Base-by-base conservation (phyloP, 164 flowering plant genomes). In the Macadamia integrifolia region DNA sequence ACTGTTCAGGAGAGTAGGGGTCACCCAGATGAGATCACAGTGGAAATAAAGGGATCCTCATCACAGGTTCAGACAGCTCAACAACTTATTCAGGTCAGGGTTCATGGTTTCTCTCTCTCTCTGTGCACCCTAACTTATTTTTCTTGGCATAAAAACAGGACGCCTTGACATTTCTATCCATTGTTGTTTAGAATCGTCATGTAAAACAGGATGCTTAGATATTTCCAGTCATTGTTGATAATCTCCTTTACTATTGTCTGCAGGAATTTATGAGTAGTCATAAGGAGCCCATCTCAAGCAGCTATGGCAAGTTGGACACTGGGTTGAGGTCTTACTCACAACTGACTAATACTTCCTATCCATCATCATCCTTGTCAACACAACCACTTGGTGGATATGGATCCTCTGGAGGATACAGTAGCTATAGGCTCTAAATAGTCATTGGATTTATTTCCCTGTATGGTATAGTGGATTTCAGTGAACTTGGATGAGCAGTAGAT, bases 1-100 rank as follows among this genome's bases (percentile, higher is more conserved):
- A 88, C 92, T 3, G 87, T 94, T 58, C 89, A 94, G 73, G 98
- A 94, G 79, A 88, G 90, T 65, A 75, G 85, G 70, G 96, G 91
- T 52, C 64, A 83, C 50, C 87, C 88, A 14, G 98, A 92, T 77
- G 98, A 94, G 72, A 90, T 94, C 68, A 88, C 87, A 3, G 91
- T 94, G 46, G 98, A 89, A 75, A 90, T 94, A 18, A 92, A 88
- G 75, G 99, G 99, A 31, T 87, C 87, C 62, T 69, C 90, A 17
- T 67, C 89, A 18, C 93, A 94, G 77, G 99, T 94, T 78, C 98
- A 92, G 80, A 69, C 84, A 61, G 98, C 98, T 57, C 91, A 94
- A 66, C 89, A 81, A 60, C 90, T 94, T 31, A 92, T 94, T 78
- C 93, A 94, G 86, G 99, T 86, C 75, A 32, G 71, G 44, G 32